Evolutionary conservation across 129 eudicot genomes (phyloP), one percentile per base, ranked within the genome.

Genomic region (Chrysanthemum makinoi): DNA sequence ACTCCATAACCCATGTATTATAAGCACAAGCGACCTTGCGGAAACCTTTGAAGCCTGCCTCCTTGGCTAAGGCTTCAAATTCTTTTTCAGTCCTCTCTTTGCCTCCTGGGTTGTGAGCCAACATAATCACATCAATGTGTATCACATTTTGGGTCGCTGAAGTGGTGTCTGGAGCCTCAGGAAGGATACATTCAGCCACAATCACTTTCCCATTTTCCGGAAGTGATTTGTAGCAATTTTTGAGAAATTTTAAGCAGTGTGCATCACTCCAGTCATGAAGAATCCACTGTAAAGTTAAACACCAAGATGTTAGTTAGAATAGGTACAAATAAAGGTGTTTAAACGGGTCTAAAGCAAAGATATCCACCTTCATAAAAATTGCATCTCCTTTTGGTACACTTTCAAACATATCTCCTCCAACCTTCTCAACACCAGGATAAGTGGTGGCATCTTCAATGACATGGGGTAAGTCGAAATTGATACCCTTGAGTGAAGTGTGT

Each of bases 351-450:
- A 35, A 62, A 24, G 20, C 10, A 3, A 12, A 10, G 55, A 62
- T 62, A 57, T 70, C 62, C 53, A 85, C 95, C 95, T 88, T 88
- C 90, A 85, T 88, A 77, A 83, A 88, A 11, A 88, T 88, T 56
- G 91, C 95, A 74, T 88, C 95, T 47, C 43, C 43, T 35, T 35
- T 35, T 6, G 43, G 43, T 35, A 35, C 43, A 35, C 43, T 35
- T 35, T 35, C 43, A 35, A 35, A 35, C 43, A 35, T 35, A 6
- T 35, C 43, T 35, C 43, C 43, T 5, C 43, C 43, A 64, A 83
- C 88, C 54, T 85, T 88, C 74, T 85, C 86, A 58, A 88, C 59
- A 83, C 88, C 89, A 3, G 75, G 82, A 75, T 75, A 75, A 75
- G 86, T 22, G 4, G 88, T 80, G 63, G 95, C 88, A 55, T 82